Conservation (phyloP, 345 rosid species). For the Raphanus raphanistrum region DNA sequence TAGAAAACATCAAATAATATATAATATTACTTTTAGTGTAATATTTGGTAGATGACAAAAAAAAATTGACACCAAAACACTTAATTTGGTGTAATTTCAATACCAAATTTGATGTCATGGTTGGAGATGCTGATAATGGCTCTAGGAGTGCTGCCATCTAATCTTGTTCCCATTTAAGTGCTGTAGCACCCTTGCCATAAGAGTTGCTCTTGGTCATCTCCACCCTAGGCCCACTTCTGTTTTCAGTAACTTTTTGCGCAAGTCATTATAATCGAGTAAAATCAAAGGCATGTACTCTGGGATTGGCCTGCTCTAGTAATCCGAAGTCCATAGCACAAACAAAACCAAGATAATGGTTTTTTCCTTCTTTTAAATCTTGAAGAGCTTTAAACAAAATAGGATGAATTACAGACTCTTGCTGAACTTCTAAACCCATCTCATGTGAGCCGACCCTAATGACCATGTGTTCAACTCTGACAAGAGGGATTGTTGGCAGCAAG, state of each 20-base stretch:
- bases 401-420: neutral
- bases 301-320: neutral
- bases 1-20: too few species aligned
- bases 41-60: too few species aligned
- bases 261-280: neutral
- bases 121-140: too few species aligned
- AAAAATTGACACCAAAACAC: too few species aligned
- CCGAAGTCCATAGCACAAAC: neutral
- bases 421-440: neutral
- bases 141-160: neutral
- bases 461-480: neutral
- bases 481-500: conserved; percentile 11
- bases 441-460: neutral
- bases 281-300: neutral
- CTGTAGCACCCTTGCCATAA: neutral
- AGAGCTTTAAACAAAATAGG: neutral
- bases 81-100: too few species aligned
- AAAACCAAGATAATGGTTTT: neutral
- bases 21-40: too few species aligned
- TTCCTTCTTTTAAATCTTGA: neutral
- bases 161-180: neutral
- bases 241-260: neutral
- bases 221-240: neutral
- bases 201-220: neutral
- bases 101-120: too few species aligned